Conservation (phyloP, 208 protist species). For the Leishmania guyanensis region DNA sequence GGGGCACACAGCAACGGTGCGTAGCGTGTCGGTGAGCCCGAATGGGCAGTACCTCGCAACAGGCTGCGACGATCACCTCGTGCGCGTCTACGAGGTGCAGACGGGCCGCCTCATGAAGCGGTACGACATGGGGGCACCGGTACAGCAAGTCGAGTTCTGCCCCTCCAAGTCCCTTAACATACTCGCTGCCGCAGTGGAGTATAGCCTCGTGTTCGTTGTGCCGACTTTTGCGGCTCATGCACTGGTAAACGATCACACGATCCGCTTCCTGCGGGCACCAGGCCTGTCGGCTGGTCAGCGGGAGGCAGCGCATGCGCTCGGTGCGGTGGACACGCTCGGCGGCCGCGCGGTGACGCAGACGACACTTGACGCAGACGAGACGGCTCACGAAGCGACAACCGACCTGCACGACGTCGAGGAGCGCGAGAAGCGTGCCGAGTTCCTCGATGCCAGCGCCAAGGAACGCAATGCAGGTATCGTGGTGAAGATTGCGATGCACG, state of each 20-base stretch:
- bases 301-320: constrained; percentile 24
- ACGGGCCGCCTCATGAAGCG: constrained; percentile 96
- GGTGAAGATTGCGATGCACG: constrained; percentile 90
- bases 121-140: constrained; percentile 88
- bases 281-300: constrained; percentile 44
- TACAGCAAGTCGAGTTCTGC: constrained; percentile 95
- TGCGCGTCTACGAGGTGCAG: constrained; percentile 98
- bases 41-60: constrained; percentile 98
- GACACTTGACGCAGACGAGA: constrained; percentile 79
- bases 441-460: constrained; percentile 73
- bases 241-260: constrained; percentile 86
- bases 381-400: constrained; percentile 60
- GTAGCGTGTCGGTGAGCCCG: constrained; percentile 94
- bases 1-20: constrained; percentile 95
- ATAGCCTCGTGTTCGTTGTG: constrained; percentile 89
- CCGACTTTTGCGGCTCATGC: constrained; percentile 82
- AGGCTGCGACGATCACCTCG: constrained; percentile 96
- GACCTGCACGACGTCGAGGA: constrained; percentile 89
- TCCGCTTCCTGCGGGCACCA: constrained; percentile 84
- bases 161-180: constrained; percentile 90
- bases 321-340: constrained; percentile 61
- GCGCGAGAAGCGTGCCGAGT: constrained; percentile 88
- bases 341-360: constrained; percentile 85
- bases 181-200: constrained; percentile 89
- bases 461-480: constrained; percentile 86